A percentile compares a stretch with the other conserved stretches of the same genome.
Conservation (phyloP, 495 filamentous ascomycete species). For the Hapsidospora chrysogenum region DNA sequence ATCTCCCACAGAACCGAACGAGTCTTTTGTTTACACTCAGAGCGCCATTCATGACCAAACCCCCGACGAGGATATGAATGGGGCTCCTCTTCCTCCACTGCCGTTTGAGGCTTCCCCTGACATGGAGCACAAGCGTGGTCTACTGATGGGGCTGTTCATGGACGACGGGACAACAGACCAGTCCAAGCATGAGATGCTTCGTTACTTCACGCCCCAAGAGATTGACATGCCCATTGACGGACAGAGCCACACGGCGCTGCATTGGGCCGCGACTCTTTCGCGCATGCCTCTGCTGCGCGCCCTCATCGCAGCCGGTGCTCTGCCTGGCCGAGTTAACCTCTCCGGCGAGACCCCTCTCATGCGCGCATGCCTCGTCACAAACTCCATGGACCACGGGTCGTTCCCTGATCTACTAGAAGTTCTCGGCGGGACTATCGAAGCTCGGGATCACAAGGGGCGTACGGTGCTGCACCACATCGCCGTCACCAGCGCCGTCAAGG, state of each 20-base stretch:
- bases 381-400: slow-evolving; percentile 70
- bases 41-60: slow-evolving; percentile 27
- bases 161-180: slow-evolving; percentile 47
- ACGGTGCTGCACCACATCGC: slow-evolving; percentile 95
- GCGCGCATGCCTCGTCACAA: slow-evolving; percentile 72
- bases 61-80: slow-evolving; percentile 32
- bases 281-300: slow-evolving; percentile 63
- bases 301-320: slow-evolving; percentile 67
- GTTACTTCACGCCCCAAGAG: slow-evolving; percentile 54
- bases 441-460: slow-evolving; percentile 72
- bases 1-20: slow-evolving; percentile 74
- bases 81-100: slow-evolving; percentile 49
- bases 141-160: slow-evolving; percentile 78
- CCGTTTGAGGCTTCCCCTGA: slow-evolving; percentile 48
- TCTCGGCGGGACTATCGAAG: slow-evolving; percentile 77
- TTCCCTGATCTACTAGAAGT: slow-evolving; percentile 74
- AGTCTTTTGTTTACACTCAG: slow-evolving; percentile 64
- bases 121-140: slow-evolving; percentile 53
- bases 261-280: slow-evolving; percentile 95
- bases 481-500: slow-evolving; percentile 82
- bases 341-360: slow-evolving; percentile 85
- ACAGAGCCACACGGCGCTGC: slow-evolving; percentile 73
- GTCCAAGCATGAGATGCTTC: slow-evolving; percentile 23
- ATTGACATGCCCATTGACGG: slow-evolving; percentile 81
- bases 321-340: slow-evolving; percentile 70